phyloP scores from a whole-genome alignment of 306 rosid genomes.

The Lathyrus sativus region DNA sequence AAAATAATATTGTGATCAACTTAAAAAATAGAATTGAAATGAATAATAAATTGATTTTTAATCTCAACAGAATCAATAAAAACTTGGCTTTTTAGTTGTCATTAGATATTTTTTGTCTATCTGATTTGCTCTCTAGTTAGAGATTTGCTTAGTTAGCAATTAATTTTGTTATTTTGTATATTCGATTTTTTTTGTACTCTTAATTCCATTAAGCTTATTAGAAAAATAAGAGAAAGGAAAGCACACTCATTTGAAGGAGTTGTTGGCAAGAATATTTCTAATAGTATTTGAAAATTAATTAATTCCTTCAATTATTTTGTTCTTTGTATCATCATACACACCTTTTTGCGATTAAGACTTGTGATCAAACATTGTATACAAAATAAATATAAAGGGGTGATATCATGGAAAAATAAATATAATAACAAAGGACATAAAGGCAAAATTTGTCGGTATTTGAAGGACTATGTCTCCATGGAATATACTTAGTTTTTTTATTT shows the following conservation, averaged over 20 bases:
- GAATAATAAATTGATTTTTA: too few relatives aligned
- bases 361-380: conserved; percentile 1
- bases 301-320: conserved; percentile 18
- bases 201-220: too few relatives aligned
- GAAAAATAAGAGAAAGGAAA: not conserved
- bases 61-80: too few relatives aligned
- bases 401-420: conserved; percentile 23
- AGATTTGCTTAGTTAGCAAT: too few relatives aligned
- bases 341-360: conserved; percentile 39
- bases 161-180: too few relatives aligned
- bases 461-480: conserved; percentile 1
- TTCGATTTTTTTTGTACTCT: too few relatives aligned
- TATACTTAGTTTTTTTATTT: not conserved
- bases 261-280: conserved; percentile 16
- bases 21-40: too few relatives aligned
- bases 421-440: conserved; percentile 31
- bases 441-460: conserved; percentile 34
- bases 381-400: conserved; percentile 28
- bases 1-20: too few relatives aligned
- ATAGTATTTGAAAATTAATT: not conserved
- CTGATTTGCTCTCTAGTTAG: too few relatives aligned
- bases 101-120: too few relatives aligned
- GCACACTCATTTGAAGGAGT: not conserved
- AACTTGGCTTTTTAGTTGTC: too few relatives aligned
- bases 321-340: conserved; percentile 1